Base-by-base conservation (phyloP, 441 rosid species). In the Populus hybrid region DNA sequence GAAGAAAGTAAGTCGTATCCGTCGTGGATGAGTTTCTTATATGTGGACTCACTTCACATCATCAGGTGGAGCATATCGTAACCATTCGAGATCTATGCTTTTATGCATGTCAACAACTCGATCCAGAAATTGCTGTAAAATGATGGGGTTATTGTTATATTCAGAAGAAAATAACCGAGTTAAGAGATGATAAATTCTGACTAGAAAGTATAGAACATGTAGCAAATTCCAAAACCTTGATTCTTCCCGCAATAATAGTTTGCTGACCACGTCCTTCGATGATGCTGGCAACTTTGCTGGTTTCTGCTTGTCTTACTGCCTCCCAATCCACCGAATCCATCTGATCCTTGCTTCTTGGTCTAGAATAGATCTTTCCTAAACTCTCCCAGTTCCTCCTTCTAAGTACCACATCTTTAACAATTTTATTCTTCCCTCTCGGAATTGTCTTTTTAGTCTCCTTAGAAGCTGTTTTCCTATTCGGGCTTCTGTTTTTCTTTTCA, bases 61-160 rank as follows among this genome's bases (percentile, higher is more conserved):
- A 76, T 91, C 86, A 9, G 91, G 84, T 8, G 89, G 84, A 73
- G 83, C 91, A 81, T 87, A 80, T 72, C 93, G 80, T 38, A 94
- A 82, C 97, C 98, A 91, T 82, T 94, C 94, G 28, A 94, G 88
- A 77, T 92, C 93, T 66, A 84, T 80, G 18, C 36, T 77, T 82
- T 85, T 88, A 84, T 89, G 90, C 9, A 77, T 35, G 12, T 77
- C 31, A 59, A 72, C 79, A 76, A 88, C 50, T 20, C 86, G 63
- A 68, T 87, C 78, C 24, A 92, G 89, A 68, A 90, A 91, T 69
- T 83, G 86, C 97, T 90, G 74, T 68, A 24, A 67, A 73, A 16
- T 11, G 9, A 7, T 2, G 1, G 16, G 18, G 23, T 31, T 3
- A 5, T 21, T 31, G 8, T 77, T 24, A 21, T 6, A 65, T 7